Conservation (phyloP, 2,329 filamentous ascomycete species). For the Hymenoscyphus fructigenus region DNA sequence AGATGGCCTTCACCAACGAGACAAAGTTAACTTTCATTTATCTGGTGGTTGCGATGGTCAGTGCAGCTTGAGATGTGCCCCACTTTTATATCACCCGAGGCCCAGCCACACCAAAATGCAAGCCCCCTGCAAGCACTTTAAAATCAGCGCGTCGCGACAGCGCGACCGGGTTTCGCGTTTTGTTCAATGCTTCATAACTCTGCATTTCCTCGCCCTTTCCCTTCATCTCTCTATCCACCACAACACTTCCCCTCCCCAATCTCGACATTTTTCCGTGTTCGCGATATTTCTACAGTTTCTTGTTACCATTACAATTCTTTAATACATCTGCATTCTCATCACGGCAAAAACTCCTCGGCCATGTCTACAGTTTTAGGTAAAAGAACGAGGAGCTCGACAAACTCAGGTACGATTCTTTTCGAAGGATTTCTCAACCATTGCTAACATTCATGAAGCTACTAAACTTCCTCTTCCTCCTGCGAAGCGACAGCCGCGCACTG, state of each 20-base stretch:
- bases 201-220: neutral
- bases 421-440: neutral
- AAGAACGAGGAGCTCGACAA: slow-evolving; percentile 42
- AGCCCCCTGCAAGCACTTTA: neutral
- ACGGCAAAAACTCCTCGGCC: slow-evolving; percentile 20
- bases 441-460: slow-evolving; percentile 26
- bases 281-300: slow-evolving; percentile 3
- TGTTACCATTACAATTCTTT: neutral
- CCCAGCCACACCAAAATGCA: neutral
- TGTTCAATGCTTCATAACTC: neutral
- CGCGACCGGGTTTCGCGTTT: neutral
- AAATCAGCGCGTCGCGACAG: neutral
- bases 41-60: no score
- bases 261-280: neutral
- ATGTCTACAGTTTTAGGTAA: slow-evolving; percentile 47
- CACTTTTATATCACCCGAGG: neutral
- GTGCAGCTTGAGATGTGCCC: no score
- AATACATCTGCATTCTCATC: neutral
- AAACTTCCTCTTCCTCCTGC: slow-evolving; percentile 36
- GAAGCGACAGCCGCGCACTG: slow-evolving; percentile 45
- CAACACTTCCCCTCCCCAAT: neutral
- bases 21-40: no score
- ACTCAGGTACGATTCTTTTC: slow-evolving; percentile 38
- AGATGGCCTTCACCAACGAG: no score
- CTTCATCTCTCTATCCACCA: neutral